Percentiles rank a stretch among this genome's conserved stretches.
These are phyloP conservation scores for Candida sanyaensis DNA, from an alignment of 1,139 yeast genomes.

Conservation along the genomic window DNA sequence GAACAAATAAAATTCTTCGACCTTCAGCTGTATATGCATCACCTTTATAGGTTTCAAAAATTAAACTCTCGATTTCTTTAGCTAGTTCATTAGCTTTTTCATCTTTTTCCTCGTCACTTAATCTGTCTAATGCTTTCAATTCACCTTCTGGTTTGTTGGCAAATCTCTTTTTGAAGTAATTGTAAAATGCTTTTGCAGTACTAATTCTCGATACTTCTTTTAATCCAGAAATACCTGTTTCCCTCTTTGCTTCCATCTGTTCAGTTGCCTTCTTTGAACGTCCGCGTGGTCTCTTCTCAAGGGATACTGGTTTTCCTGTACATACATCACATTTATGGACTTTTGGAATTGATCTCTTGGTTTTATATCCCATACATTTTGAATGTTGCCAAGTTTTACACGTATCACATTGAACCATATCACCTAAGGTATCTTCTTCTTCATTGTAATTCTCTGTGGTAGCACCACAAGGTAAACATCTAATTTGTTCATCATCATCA, in stretches of 20 bases:
- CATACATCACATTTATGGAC: slow-evolving; percentile 37
- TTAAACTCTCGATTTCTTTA: slow-evolving; percentile 41
- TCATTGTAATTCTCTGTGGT: slow-evolving; percentile 64
- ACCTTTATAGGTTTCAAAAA: slow-evolving; percentile 26
- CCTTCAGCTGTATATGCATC: slow-evolving; percentile 43
- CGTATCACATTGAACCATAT: slow-evolving; percentile 71
- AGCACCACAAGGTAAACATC: slow-evolving; percentile 67
- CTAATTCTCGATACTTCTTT: slow-evolving; percentile 34
- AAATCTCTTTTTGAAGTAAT: slow-evolving; percentile 43
- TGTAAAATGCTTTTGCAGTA: slow-evolving; percentile 41
- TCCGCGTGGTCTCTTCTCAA: not conserved
- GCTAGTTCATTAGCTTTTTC: slow-evolving; percentile 40
- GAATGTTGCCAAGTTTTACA: slow-evolving; percentile 89
- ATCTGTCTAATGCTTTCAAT: slow-evolving; percentile 29
- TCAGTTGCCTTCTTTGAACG: not conserved
- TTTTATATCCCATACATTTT: slow-evolving; percentile 60
- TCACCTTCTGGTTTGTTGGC: slow-evolving; percentile 32
- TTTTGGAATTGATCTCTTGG: slow-evolving; percentile 29
- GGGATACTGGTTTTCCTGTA: slow-evolving; percentile 8
- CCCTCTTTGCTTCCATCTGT: slow-evolving; percentile 3
- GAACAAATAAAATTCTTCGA: slow-evolving; percentile 39
- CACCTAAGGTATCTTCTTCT: slow-evolving; percentile 59
- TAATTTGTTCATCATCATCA: slow-evolving; percentile 44
- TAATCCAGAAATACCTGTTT: slow-evolving; percentile 11
- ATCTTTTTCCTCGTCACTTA: slow-evolving; percentile 27